Evolutionary conservation across 352 stramenopile genomes (phyloP).

Genomic region (Phytophthora niederhauseri): DNA sequence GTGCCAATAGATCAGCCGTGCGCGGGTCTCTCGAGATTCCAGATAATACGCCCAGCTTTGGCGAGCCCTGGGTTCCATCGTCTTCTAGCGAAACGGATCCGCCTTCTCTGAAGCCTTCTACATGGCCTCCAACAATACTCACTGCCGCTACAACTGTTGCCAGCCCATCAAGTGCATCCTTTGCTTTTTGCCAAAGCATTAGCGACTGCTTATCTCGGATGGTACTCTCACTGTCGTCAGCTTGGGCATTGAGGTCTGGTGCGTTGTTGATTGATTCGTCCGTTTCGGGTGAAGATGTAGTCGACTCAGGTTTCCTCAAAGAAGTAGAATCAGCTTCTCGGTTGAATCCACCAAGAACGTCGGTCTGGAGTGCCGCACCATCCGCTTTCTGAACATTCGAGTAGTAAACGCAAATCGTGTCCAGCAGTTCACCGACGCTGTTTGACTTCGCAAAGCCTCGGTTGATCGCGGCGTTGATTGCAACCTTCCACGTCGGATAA

Average conservation of each 20-base stretch:
- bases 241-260: slow-evolving; percentile 16
- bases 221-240: slow-evolving; percentile 26
- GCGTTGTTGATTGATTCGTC: slow-evolving; percentile 45
- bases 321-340: slow-evolving; percentile 15
- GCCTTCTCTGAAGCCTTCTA: slow-evolving; percentile 75
- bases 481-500: slow-evolving; percentile 80
- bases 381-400: slow-evolving; percentile 38
- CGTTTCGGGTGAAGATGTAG: slow-evolving; percentile 57
- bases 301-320: slow-evolving; percentile 65
- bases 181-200: slow-evolving; percentile 75
- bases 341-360: slow-evolving; percentile 5
- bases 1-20: slow-evolving; percentile 44
- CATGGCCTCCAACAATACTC: slow-evolving; percentile 72
- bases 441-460: slow-evolving; percentile 59
- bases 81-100: slow-evolving; percentile 59
- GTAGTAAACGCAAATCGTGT: slow-evolving; percentile 78
- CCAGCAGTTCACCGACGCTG: slow-evolving; percentile 57
- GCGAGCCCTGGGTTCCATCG: slow-evolving; percentile 37
- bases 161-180: slow-evolving; percentile 67
- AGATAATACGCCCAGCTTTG: slow-evolving; percentile 35
- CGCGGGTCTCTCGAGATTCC: slow-evolving; percentile 50
- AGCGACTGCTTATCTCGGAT: slow-evolving; percentile 73
- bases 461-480: slow-evolving; percentile 68
- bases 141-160: slow-evolving; percentile 67
- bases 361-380: background rate